These are phyloP conservation scores for Artemisia tridentata DNA, from an alignment of 129 eudicot genomes.

Conservation along the genomic window DNA sequence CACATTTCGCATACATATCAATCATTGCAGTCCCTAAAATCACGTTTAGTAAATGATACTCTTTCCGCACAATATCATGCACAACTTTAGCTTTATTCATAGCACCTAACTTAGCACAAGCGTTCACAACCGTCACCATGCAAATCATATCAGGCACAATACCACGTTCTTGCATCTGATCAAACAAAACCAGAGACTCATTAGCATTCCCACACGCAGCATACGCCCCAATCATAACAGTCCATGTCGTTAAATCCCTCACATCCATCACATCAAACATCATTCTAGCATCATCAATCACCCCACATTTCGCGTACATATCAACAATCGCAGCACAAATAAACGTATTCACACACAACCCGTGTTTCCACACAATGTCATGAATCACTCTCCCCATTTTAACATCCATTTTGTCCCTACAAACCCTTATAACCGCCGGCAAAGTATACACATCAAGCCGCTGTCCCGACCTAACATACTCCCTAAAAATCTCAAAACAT, in stretches of 20 bases:
- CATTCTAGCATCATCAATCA: conserved; percentile 48
- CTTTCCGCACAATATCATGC: conserved; percentile 38
- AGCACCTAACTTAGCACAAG: conserved; percentile 66
- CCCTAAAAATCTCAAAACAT: conserved; percentile 56
- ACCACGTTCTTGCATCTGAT: conserved; percentile 48
- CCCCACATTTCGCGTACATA: conserved; percentile 70
- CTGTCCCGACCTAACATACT: conserved; percentile 48
- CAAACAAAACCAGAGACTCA: conserved; percentile 58
- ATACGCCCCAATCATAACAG: conserved; percentile 64
- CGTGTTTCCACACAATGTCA: conserved; percentile 42
- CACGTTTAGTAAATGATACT: conserved; percentile 33
- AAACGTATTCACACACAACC: conserved; percentile 31
- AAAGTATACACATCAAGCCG: conserved; percentile 52
- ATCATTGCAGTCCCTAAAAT: conserved; percentile 61
- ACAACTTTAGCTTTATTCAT: conserved; percentile 48
- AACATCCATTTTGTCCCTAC: conserved; percentile 45
- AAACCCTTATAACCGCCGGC: conserved; percentile 52
- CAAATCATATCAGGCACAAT: conserved; percentile 50
- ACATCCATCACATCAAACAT: conserved; percentile 51
- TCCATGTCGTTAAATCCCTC: conserved; percentile 66
- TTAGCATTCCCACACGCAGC: conserved; percentile 50
- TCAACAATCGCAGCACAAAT: conserved; percentile 59
- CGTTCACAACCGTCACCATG: conserved; percentile 55
- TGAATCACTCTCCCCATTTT: conserved; percentile 62
- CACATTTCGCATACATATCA: conserved; percentile 72